Base-by-base conservation (phyloP, 176 grass and related monocot species). In the Elymus sibiricus region DNA sequence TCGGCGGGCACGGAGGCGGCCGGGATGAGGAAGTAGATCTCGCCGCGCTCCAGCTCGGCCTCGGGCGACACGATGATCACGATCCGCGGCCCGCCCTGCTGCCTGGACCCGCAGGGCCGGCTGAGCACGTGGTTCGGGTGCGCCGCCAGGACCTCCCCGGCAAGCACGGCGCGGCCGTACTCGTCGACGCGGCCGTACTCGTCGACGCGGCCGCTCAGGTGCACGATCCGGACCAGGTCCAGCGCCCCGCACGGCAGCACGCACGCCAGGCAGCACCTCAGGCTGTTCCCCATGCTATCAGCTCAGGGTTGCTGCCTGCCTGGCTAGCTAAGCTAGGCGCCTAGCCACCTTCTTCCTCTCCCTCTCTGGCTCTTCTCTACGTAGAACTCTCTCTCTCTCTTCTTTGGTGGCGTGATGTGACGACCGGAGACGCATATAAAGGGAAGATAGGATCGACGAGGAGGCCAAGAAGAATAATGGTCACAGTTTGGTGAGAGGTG, bases 161-260 rank as follows among this genome's bases (percentile, higher is more conserved):
- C 93, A n/a, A 80, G 84, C 71, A 95, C 84, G 19, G 85, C 91
- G 21, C 91, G 87, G 64, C 93, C 80, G 87, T 95, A 95, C 91
- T 98, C 95, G 70, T 98, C 93, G 80, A 98, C 91, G 35, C 92
- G 95, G 63, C 93, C 93, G 75, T 95, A 95, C 91, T 98, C 95
- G 70, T 98, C 93, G 80, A 98, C 91, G 35, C 92, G 95, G 63
- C 93, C 93, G 75, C 88, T 95, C 2, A 95, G 88, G 84, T 98
- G 93, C 24, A 98, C 95, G 55, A 98, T 85, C 73, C 93, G 91
- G 70, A 98, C 84, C 77, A 98, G 74, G 84, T 98, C 95, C 56
- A 98, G 91, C 60, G 95, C 95, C 44, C 95, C 95, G 79, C 85
- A 98, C 4, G 95, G 95, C 9, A 98, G 91, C 78, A 98, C 85